Base-by-base conservation (phyloP, 2,329 filamentous ascomycete genomes). In the Coniochaeta pulveracea region DNA sequence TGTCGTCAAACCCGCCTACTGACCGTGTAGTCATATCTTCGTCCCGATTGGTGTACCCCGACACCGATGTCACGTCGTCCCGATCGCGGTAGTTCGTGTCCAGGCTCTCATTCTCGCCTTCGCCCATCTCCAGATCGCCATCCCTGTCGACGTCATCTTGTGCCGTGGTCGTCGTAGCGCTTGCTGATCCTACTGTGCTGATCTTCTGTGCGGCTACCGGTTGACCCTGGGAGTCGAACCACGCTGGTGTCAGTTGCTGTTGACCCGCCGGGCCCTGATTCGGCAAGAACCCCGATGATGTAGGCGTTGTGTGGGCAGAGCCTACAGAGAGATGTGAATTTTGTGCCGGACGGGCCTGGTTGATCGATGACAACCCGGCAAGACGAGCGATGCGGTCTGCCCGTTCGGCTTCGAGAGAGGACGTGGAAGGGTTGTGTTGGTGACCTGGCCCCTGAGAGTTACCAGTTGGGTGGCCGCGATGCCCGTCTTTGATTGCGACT, bases 371-470 rank as follows among this genome's bases (percentile, higher is more conserved):
- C 23, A 95, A 73, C n/a, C 89, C 89, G 10, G 88, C 84, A 15
- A 95, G 76, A 33, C 89, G 86, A 26, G 86, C 94, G 57, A 96
- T 95, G 49, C 89, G 86, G 58, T 95, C 88, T 41, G 85, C 86
- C 45, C 88, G 85, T 57, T 94, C 88, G 41, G 86, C 86, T 48
- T 94, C 88, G 39, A 91, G 76, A 47, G 80, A 89, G 43, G 73
- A 80, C 34, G 74, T 72, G 14, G 77, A 80, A 6, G 73, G 57
- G 44, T 69, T 62, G 46, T 72, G 66, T 47, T 75, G 58, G 53
- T 76, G 62, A 33, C 75, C 73, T 36, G 70, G 65, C 37, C 57
- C 56, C 38, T 72, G 68, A 37, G 66, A 59, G 35, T 77, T 69
- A 18, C 76, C 73, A 18, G 80, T 69, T n/a, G n/a, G n/a, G 51